Evolutionary conservation across 2,329 filamentous ascomycete genomes (phyloP).

Genomic region (Coniochaeta sp.): DNA sequence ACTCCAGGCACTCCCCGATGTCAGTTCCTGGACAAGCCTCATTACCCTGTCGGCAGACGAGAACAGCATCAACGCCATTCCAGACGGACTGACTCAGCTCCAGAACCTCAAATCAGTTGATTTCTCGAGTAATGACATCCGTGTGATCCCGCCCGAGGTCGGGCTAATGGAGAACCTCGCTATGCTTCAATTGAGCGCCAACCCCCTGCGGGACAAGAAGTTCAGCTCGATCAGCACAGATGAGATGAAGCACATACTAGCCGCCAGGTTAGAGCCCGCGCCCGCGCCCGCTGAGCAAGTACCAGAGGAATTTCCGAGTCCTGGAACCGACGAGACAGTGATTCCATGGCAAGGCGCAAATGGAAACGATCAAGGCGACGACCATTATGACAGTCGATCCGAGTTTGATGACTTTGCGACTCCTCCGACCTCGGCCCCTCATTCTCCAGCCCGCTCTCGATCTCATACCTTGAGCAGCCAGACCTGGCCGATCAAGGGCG

Average conservation of each 20-base stretch:
- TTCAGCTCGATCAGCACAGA: constrained; percentile 73
- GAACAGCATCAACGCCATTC: constrained; percentile 71
- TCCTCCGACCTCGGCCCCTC: constrained; percentile 45
- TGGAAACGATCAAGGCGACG: constrained; percentile 12
- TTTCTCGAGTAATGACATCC: constrained; percentile 79
- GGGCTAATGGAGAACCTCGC: constrained; percentile 71
- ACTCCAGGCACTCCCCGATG: constrained; percentile 62
- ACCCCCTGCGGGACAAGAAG: constrained; percentile 83
- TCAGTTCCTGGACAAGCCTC: constrained; percentile 67
- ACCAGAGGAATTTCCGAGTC: neutral
- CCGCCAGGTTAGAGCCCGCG: constrained; percentile 47
- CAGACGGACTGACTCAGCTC: constrained; percentile 64
- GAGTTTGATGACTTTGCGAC: constrained; percentile 51
- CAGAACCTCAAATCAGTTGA: constrained; percentile 67
- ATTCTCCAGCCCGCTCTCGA: constrained; percentile 39
- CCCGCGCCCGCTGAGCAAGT: neutral
- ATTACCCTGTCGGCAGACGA: constrained; percentile 70
- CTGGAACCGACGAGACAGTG: constrained; percentile 6
- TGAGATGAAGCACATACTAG: constrained; percentile 69
- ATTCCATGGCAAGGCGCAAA: constrained; percentile 9
- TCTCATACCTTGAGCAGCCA: constrained; percentile 39
- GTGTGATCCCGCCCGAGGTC: constrained; percentile 65
- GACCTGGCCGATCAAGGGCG: constrained; percentile 46
- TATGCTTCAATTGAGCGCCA: constrained; percentile 74
- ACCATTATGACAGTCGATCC: constrained; percentile 36